phyloP scores from a whole-genome alignment of 805 yeast species.

The Kockiozyma suomiensis region DNA sequence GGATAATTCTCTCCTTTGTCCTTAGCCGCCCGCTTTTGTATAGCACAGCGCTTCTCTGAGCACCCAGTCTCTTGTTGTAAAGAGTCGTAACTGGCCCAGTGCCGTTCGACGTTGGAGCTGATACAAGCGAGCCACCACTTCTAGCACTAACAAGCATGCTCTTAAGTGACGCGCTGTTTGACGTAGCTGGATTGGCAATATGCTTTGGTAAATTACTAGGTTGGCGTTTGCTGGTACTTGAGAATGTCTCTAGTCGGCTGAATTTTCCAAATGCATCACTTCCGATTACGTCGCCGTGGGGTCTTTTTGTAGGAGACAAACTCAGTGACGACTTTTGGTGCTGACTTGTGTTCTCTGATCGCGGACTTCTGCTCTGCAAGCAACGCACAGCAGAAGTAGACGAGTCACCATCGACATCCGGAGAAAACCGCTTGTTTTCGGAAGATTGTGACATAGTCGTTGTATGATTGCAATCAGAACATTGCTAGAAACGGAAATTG shows the following conservation, averaged over 20 bases:
- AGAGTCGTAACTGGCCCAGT: neutral
- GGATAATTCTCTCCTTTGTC: neutral
- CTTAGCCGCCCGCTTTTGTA: neutral
- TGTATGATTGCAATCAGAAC: no score
- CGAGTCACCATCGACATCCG: no score
- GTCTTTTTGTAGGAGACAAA: conserved; percentile 2
- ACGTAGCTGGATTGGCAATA: neutral
- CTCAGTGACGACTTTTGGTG: neutral
- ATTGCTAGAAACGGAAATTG: no score
- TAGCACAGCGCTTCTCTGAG: neutral
- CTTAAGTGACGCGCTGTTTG: neutral
- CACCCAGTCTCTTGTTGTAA: neutral
- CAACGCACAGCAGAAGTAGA: neutral
- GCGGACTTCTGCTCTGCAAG: neutral
- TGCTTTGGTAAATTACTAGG: neutral
- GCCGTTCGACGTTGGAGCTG: neutral
- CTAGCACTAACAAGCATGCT: neutral
- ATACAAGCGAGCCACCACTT: neutral
- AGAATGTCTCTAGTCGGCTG: neutral
- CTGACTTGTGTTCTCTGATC: no score
- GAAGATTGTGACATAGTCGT: no score
- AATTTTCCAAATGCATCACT: neutral
- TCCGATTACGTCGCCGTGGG: neutral
- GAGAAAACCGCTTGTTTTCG: no score
- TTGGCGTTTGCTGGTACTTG: neutral